These are phyloP conservation scores for Bolboschoenus planiculmis DNA, from an alignment of 176 grass and related monocot species.

Conservation along the genomic window DNA sequence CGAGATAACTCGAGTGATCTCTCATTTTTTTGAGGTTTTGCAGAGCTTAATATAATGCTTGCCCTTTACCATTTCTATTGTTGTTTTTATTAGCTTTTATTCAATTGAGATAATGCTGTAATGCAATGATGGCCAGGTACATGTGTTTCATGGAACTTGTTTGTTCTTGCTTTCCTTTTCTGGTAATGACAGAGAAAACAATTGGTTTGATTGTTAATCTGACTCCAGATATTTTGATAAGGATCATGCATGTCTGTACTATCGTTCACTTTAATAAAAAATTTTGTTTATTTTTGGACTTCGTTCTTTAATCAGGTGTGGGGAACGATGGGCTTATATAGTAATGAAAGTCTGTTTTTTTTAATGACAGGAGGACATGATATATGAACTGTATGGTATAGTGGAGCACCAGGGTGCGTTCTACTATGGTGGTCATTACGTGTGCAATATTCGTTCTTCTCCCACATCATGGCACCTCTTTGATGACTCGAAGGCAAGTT, in stretches of 20 bases:
- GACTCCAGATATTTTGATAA: background rate
- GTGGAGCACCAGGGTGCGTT: slow-evolving; percentile 61
- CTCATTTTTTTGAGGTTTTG: slow-evolving; percentile 1
- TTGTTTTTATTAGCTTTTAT: background rate
- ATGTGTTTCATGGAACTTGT: background rate
- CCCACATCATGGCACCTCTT: slow-evolving; percentile 54
- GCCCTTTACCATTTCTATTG: slow-evolving; percentile 15
- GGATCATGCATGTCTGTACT: background rate
- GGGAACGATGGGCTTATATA: background rate
- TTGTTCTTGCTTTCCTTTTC: background rate
- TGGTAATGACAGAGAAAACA: background rate
- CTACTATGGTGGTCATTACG: slow-evolving; percentile 82
- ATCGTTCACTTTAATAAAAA: background rate
- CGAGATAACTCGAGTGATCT: background rate
- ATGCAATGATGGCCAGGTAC: background rate
- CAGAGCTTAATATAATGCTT: slow-evolving; percentile 25
- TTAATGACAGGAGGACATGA: slow-evolving; percentile 41
- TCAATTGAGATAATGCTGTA: slow-evolving; percentile 5
- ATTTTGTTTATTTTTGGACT: background rate
- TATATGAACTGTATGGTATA: slow-evolving; percentile 85
- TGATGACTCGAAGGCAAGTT: slow-evolving; percentile 64
- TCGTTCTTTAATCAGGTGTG: background rate
- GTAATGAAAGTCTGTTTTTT: background rate
- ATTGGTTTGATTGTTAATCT: background rate
- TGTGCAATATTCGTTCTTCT: slow-evolving; percentile 68